Evolutionary conservation across 192 early-diverging fungal species (phyloP), one percentile per base, ranked within the genome.

Genomic region (Mortierella antarctica): DNA sequence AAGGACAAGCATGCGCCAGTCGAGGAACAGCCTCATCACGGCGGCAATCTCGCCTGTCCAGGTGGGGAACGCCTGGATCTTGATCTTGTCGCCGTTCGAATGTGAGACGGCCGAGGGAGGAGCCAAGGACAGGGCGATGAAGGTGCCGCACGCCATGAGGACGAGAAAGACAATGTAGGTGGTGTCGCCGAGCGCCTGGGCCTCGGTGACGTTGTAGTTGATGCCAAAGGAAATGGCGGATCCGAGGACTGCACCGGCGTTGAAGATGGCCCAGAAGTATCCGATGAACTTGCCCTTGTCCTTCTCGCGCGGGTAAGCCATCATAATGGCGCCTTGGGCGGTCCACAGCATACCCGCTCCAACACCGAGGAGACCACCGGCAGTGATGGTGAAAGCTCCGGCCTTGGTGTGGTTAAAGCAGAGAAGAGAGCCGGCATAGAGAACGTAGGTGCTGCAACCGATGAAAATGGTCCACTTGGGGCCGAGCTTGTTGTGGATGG

Each of bases 241-340:
- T 65, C 95, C 95, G 23, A 96, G 62, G 65, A 93, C 88, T 42
- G 91, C 95, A 70, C 95, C 95, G 52, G 89, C 73, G 67, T 84
- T 84, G 87, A 94, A 96, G 71, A 95, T 91, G 63, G 90, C 85
- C 95, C 94, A 96, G 88, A 96, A 96, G 40, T 91, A 84, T 42
- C 90, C 89, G 62, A 96, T 93, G 78, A 86, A 93, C 63, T 84
- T 88, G 51, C 92, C 94, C 84, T 95, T 95, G 47, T 92, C 86
- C n/a, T 89, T 74, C 72, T 95, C 94, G 18, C 82, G 78, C 50
- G 95, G 93, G 80, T 96, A 95, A 55, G 94, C 91, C 71, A 93
- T 86, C 91, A 94, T 92, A 65, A 95, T 93, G 74, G 91, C 89
- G 51, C 93, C 89, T 73, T 93, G 91, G 39, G 92, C 91, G 6